Evolutionary conservation across 139 green algal species (phyloP), one percentile per base, ranked within the genome.

Genomic region (Desmodesmus armatus): DNA sequence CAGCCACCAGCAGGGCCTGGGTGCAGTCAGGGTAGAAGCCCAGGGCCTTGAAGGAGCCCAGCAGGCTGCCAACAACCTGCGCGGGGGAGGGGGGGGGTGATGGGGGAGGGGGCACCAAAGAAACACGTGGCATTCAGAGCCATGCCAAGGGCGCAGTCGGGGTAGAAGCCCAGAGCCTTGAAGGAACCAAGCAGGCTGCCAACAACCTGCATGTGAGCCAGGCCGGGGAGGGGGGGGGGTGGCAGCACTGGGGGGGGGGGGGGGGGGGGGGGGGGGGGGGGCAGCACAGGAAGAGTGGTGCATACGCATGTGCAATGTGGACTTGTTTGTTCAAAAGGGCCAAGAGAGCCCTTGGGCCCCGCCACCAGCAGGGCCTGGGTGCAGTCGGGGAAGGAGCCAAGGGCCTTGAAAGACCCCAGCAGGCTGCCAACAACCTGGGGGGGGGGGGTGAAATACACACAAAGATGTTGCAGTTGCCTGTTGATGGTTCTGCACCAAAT

Each of bases 11-110:
- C 44, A 88, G 74, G n/a, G 74, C 83, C 74, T 88, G 55, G 17
- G 83, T 88, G 62, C 43, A 70, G 44, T 88, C 83, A 4, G 83
- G 83, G 41, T 70, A 88, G 83, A 88, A 88, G 41, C 33, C 23
- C 43, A 88, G 63, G 19, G 62, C 31, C 58, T 79, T 83, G 74
- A 88, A 88, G 2, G 73, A 60, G 3, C 25, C 9, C 74, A 88
- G 63, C 33, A 88, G 47, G 0, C 47, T n/a, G 43, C 41, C 43
- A 7, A 79, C 63, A 37, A 85, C 65, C 43, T 78, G 51, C 5
- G 35, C 13, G 11, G 15, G 39, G 35, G 40, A 7, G 66, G 33
- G 5, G 66, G 25, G 23, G 63, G 63, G 13, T 7, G n/a, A 33
- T 35, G 63, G 13, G 63, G 19, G 53, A 65, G 21, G 53, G 53